A percentile compares a stretch with the other conserved stretches of the same genome.
These are phyloP conservation scores for Colletotrichum cuscutae DNA, from an alignment of 2,329 filamentous ascomycete genomes.

Conservation along the genomic window DNA sequence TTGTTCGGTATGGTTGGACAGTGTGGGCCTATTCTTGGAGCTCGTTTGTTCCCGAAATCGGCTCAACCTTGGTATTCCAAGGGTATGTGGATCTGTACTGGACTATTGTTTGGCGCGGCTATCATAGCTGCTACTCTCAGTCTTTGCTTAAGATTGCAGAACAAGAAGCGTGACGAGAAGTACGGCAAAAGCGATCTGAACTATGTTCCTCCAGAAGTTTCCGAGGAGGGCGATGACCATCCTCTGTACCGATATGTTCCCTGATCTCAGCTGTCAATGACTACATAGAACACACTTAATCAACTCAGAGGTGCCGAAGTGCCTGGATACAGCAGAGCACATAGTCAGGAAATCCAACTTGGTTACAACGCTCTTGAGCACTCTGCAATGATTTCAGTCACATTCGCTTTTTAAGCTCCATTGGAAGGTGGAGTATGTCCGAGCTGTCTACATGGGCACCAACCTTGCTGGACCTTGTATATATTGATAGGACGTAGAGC, in stretches of 20 bases:
- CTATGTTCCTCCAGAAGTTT: slow-evolving; percentile 20
- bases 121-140: slow-evolving; percentile 18
- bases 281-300: not conserved
- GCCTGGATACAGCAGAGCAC: no score
- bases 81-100: slow-evolving; percentile 52
- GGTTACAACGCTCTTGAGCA: no score
- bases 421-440: no score
- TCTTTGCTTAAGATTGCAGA: slow-evolving; percentile 30
- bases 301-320: no score
- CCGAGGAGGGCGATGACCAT: slow-evolving; percentile 28
- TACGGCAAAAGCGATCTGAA: slow-evolving; percentile 32
- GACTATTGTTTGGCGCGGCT: slow-evolving; percentile 47
- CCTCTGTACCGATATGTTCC: slow-evolving; percentile 29
- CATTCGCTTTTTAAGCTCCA: no score
- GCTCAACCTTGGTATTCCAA: slow-evolving; percentile 50
- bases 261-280: not conserved
- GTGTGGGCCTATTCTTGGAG: slow-evolving; percentile 71
- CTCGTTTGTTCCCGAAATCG: slow-evolving; percentile 66
- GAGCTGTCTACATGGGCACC: no score
- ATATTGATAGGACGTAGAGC: no score
- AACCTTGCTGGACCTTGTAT: no score
- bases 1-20: slow-evolving; percentile 70
- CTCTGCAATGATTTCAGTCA: no score
- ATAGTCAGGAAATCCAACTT: no score
- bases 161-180: slow-evolving; percentile 27